phyloP scores from a whole-genome alignment of 345 rosid species.

The Excoecaria cochinchinensis region DNA sequence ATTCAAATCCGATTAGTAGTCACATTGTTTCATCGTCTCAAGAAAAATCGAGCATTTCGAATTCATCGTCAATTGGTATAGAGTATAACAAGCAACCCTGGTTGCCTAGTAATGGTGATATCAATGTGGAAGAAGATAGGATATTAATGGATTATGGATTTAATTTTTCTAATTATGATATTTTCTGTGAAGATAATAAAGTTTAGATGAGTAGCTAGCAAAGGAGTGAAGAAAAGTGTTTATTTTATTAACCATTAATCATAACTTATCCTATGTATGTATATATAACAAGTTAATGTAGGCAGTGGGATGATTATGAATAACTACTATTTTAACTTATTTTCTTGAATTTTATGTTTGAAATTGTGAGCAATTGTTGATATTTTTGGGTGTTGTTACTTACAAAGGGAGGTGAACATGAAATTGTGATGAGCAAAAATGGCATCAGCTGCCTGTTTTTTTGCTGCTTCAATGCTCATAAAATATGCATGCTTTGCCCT shows the following conservation, averaged over 20 bases:
- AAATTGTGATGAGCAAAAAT: neutral
- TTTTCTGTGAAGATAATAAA: constrained; percentile 2
- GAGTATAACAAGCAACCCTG: constrained; percentile 18
- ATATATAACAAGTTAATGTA: too few species aligned
- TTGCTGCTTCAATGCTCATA: neutral
- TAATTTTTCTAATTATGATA: neutral
- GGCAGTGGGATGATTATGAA: too few species aligned
- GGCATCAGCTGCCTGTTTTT: constrained; percentile 11
- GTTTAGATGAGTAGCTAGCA: too few species aligned
- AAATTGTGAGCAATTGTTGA: too few species aligned
- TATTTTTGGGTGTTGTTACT: neutral
- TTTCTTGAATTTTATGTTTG: too few species aligned
- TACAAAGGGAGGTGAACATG: neutral
- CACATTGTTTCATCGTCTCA: constrained; percentile 17
- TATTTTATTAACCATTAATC: neutral
- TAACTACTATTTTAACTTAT: too few species aligned
- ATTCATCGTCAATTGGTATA: constrained; percentile 26
- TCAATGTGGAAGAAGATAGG: neutral
- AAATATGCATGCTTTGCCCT: constrained; percentile 18
- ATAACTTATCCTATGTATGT: neutral
- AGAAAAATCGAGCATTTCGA: constrained; percentile 30
- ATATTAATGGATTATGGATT: constrained; percentile 1
- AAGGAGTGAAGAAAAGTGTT: neutral
- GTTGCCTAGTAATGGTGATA: constrained; percentile 15
- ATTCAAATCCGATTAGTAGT: constrained; percentile 8